phyloP scores from a whole-genome alignment of 1,139 yeast species.

The Saccharomyces hybrid region DNA sequence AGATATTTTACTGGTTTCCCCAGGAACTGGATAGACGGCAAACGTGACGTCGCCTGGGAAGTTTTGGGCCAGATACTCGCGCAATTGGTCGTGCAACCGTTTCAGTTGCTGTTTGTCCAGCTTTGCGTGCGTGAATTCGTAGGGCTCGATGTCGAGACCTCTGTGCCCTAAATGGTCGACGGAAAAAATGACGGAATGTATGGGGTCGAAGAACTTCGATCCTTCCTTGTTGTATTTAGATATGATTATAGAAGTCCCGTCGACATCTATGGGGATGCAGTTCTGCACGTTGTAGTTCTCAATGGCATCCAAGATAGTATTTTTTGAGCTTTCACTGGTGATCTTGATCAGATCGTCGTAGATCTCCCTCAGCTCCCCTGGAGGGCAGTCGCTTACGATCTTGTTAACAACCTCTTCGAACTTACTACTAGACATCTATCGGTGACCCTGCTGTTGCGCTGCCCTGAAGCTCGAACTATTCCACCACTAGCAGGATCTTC shows the following conservation, averaged over 20 bases:
- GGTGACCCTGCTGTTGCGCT: not conserved
- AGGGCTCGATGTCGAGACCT: slow-evolving; percentile 47
- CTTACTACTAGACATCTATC: slow-evolving; percentile 12
- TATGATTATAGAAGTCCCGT: slow-evolving; percentile 34
- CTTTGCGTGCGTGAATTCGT: slow-evolving; percentile 16
- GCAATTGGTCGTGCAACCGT: slow-evolving; percentile 21
- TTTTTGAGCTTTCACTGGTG: slow-evolving; percentile 30
- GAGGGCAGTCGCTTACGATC: slow-evolving; percentile 28
- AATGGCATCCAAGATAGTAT: slow-evolving; percentile 33
- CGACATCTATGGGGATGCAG: slow-evolving; percentile 36
- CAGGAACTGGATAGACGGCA: slow-evolving; percentile 36
- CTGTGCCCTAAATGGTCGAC: slow-evolving; percentile 47
- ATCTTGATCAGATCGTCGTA: slow-evolving; percentile 30
- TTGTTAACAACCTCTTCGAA: slow-evolving; percentile 24
- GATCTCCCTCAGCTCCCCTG: slow-evolving; percentile 34
- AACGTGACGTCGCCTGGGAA: slow-evolving; percentile 40
- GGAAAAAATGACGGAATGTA: slow-evolving; percentile 45
- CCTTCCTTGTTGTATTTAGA: slow-evolving; percentile 42
- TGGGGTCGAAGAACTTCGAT: slow-evolving; percentile 42
- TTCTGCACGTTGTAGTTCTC: slow-evolving; percentile 40
- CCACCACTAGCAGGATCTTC: no score
- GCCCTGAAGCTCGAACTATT: not conserved
- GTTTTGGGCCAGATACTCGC: slow-evolving; percentile 37
- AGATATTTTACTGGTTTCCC: slow-evolving; percentile 40
- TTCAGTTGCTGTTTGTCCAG: slow-evolving; percentile 17